Base-by-base conservation (phyloP, 176 grass and related monocot genomes). In the Oryza nivara region DNA sequence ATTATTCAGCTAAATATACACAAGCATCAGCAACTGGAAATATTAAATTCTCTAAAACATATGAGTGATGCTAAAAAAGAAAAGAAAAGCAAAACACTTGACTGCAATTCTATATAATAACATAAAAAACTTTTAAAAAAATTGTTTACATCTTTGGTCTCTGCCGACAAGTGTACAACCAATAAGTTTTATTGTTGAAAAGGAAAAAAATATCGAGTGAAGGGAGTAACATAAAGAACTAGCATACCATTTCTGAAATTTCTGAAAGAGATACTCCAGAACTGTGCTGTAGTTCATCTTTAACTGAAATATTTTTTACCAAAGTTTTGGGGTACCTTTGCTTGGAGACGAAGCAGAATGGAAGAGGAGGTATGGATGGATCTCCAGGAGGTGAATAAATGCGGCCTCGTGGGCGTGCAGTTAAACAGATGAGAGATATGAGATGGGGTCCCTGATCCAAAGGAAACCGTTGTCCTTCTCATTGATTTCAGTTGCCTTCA, bases 381-480 rank as follows among this genome's bases (percentile, higher is more conserved):
- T 89, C 86, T 54, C 48, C 63, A 43, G 75, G 70, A 51, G 84
- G 49, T 22, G 82, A 86, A 34, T 89, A 83, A 86, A 89, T 92
- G 86, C 73, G 4, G 0, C 40, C 73, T 92, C 74, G 86, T 86
- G 86, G 83, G 74, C 26, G 60, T 80, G 75, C 87, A 92, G 86
- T 84, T 84, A 89, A 60, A 44, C 9, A 34, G 20, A 16, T 15
- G 47, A 15, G 34, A 68, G 85, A 38, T 22, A 38, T 61, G 56
- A 22, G 6, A 61, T 61, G 20, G 20, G 87, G 87, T 15, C 80
- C 87, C 83, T 26, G 70, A 71, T 80, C 79, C 74, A 86, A 86
- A 79, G 79, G 74, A 89, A 92, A 86, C 61, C 63, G 78, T 65
- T 86, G 78, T 69, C 73, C 44, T 90, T 52, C 64, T 56, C 82